phyloP scores from a whole-genome alignment of 2,329 filamentous ascomycete species.

The Coleophoma eucalyptorum region DNA sequence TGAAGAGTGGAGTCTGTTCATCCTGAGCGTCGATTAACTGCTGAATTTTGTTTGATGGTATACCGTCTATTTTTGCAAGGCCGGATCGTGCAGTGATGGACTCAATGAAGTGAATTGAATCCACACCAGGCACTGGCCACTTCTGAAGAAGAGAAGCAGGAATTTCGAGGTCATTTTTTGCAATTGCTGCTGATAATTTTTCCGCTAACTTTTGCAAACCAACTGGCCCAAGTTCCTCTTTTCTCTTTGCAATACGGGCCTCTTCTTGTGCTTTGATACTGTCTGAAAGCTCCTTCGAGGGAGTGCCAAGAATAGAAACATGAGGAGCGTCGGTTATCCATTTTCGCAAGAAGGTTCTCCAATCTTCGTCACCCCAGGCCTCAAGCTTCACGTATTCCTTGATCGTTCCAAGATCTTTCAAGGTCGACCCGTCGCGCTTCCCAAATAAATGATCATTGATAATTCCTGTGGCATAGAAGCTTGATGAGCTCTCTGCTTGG shows the following conservation, averaged over 20 bases:
- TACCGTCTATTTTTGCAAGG: constrained; percentile 67
- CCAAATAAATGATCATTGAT: constrained; percentile 94
- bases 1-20: constrained; percentile 68
- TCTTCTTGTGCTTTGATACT: constrained; percentile 81
- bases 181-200: constrained; percentile 78
- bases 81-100: constrained; percentile 83
- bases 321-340: constrained; percentile 86
- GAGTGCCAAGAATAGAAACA: constrained; percentile 83
- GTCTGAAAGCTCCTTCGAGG: constrained; percentile 74
- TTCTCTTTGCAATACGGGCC: constrained; percentile 72
- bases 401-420: constrained; percentile 55
- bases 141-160: constrained; percentile 75
- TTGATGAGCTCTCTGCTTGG: constrained; percentile 74
- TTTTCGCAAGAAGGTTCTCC: constrained; percentile 76
- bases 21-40: constrained; percentile 67
- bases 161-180: constrained; percentile 84
- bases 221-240: constrained; percentile 73
- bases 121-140: constrained; percentile 78
- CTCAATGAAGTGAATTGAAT: constrained; percentile 93
- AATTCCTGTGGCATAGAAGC: constrained; percentile 78
- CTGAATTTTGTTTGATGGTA: constrained; percentile 67
- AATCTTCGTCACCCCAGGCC: constrained; percentile 78
- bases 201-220: constrained; percentile 73
- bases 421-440: constrained; percentile 73
- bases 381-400: constrained; percentile 65